Evolutionary conservation across 1,139 yeast species (phyloP), one percentile per base, ranked within the genome.

Genomic region (Kodamaea plutei): DNA sequence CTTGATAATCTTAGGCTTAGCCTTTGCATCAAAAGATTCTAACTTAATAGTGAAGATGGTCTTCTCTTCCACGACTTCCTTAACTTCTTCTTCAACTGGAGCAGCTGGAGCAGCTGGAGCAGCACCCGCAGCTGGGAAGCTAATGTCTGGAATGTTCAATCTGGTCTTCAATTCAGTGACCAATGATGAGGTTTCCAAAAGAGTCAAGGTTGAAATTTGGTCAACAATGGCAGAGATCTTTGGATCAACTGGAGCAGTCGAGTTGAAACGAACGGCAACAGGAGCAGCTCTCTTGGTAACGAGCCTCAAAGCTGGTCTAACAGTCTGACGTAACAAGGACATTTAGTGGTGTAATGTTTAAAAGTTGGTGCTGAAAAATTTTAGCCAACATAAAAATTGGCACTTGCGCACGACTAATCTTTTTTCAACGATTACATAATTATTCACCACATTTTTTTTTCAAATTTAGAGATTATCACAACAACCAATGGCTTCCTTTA

Each of bases 1-100:
- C 72, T 91, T 91, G 61, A 91, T 93, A 57, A 91, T 78, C 82
- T 91, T 91, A 43, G 99, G 96, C 73, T 91, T 91, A 37, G 95
- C 68, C 68, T 89, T 88, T 40, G 97, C 78, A 52, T 91, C 99
- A 50, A 91, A 89, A 25, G 93, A 76, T 61, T 91, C 97, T 51
- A 91, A 78, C 65, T 89, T 93, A 57, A 91, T 69, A 50, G 85
- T 72, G 70, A 91, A 93, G 48, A 93, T 85, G 45, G 96, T 85
- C 75, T 91, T 84, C 65, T 89, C 98, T 64, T 87, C 94, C 31
- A 74, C 83, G 37, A 72, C 87, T 55, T 81, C 94, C 55, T 80
- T 79, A 35, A 71, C 83, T 54, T 80, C 91, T 45, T 80, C 95
- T 42, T 69, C 87, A 23, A 66, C 84, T 34, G 79, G 84, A 29